Percentiles rank a stretch among this genome's conserved stretches.
phyloP scores from a whole-genome alignment of 1,284 basidiomycete species.

The Moesziomyces globuligerus region DNA sequence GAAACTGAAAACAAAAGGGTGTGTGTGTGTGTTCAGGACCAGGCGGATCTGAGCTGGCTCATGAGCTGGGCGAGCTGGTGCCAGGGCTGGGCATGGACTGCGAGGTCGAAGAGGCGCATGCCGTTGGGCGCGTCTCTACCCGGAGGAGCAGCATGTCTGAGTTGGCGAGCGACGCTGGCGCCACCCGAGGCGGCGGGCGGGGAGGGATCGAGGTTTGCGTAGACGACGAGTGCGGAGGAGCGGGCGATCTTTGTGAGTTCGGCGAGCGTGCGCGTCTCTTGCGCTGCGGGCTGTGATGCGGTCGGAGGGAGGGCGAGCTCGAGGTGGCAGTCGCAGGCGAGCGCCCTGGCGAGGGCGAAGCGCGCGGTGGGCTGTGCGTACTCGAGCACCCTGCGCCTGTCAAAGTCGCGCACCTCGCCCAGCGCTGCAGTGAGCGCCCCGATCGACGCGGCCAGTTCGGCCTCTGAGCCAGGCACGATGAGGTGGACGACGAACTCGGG shows the following conservation, averaged over 20 bases:
- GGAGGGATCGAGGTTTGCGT: conserved; percentile 1
- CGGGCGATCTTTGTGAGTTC: conserved; percentile 29
- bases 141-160: conserved; percentile 1
- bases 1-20: too few species aligned
- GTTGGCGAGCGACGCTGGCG: conserved; percentile 6
- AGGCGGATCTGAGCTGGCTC: neutral
- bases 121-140: conserved; percentile 27
- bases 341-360: conserved; percentile 32
- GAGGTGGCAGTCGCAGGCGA: conserved; percentile 45
- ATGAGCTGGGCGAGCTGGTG: conserved; percentile 1
- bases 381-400: conserved; percentile 25
- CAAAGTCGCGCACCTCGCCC: conserved; percentile 16
- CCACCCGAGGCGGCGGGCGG: neutral
- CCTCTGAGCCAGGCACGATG: conserved; percentile 21
- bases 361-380: conserved; percentile 27
- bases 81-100: conserved; percentile 5
- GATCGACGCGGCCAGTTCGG: conserved; percentile 21
- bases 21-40: too few species aligned
- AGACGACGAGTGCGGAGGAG: conserved; percentile 26
- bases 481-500: conserved; percentile 36
- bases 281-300: neutral
- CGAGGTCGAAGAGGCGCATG: conserved; percentile 35
- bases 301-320: conserved; percentile 24
- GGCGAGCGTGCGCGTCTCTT: conserved; percentile 6
- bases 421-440: neutral